Percentiles rank a stretch among this genome's conserved stretches.
phyloP scores from a whole-genome alignment of 148 eudicot species.

The Linanthus parryae region DNA sequence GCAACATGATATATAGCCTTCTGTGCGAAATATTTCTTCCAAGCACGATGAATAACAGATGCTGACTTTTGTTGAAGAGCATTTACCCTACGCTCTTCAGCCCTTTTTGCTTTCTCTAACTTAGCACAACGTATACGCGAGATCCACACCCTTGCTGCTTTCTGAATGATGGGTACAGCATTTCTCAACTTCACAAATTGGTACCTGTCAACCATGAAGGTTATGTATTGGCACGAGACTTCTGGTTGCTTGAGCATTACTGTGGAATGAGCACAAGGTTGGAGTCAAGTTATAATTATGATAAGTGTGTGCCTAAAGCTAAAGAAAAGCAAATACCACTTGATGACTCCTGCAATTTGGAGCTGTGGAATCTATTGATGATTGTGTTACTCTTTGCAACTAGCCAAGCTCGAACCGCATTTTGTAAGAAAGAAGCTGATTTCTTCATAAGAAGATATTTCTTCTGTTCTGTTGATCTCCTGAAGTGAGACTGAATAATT shows the following conservation, averaged over 20 bases:
- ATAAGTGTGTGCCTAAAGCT: background rate
- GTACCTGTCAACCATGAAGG: conserved; percentile 46
- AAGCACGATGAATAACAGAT: conserved; percentile 33
- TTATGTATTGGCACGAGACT: conserved; percentile 19
- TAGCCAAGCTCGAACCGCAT: conserved; percentile 50
- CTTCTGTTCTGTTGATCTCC: conserved; percentile 30
- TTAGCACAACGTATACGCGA: conserved; percentile 15
- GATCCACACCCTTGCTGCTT: conserved; percentile 43
- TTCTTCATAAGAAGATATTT: conserved; percentile 35
- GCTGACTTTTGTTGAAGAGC: conserved; percentile 28
- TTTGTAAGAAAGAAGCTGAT: conserved; percentile 42
- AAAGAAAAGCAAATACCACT: conserved; percentile 10
- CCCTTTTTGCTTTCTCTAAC: no score
- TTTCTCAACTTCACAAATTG: conserved; percentile 43
- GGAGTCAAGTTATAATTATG: conserved; percentile 6
- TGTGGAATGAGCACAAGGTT: conserved; percentile 22
- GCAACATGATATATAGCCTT: conserved; percentile 30
- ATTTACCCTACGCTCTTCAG: no score
- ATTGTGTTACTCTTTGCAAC: conserved; percentile 24
- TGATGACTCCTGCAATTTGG: conserved; percentile 20
- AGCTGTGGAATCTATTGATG: conserved; percentile 12
- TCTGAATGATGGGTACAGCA: conserved; percentile 43
- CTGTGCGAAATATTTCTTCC: conserved; percentile 23
- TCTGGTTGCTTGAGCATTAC: conserved; percentile 26
- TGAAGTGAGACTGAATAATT: conserved; percentile 54